Percentiles rank a stretch among this genome's conserved stretches.
Evolutionary conservation across 495 filamentous ascomycete species (phyloP).

Genomic region (Pseudoneurospora amorphoporcata): DNA sequence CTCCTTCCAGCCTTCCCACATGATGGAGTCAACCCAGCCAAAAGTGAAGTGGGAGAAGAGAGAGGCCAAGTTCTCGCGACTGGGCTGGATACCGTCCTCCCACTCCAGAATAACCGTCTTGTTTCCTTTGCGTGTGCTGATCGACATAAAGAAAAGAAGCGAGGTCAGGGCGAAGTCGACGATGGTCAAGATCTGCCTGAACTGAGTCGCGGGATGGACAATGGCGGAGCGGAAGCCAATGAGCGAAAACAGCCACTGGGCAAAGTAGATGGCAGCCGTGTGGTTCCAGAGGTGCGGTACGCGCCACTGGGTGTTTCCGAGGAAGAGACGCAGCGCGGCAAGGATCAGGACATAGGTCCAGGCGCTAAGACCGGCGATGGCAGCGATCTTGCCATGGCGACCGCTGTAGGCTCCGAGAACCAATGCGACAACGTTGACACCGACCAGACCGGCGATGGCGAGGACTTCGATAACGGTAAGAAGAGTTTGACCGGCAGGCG

Average conservation of each 20-base stretch:
- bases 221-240: constrained; percentile 76
- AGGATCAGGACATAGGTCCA: constrained; percentile 81
- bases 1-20: constrained; percentile 84
- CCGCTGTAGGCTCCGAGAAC: constrained; percentile 25
- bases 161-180: constrained; percentile 64
- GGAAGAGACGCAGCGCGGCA: constrained; percentile 58
- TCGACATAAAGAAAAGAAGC: constrained; percentile 59
- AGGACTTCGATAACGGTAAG: constrained; percentile 63
- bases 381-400: constrained; percentile 37
- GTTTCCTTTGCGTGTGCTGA: constrained; percentile 84
- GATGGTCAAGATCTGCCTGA: constrained; percentile 51
- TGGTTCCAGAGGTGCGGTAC: constrained; percentile 85
- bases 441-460: constrained; percentile 61
- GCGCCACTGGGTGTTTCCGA: constrained; percentile 55
- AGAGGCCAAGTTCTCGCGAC: constrained; percentile 74
- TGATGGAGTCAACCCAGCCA: constrained; percentile 79
- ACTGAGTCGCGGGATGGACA: constrained; percentile 60
- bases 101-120: constrained; percentile 78
- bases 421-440: constrained; percentile 52
- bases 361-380: constrained; percentile 51
- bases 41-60: constrained; percentile 83
- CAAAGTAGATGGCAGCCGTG: constrained; percentile 73
- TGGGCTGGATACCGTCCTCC: constrained; percentile 77
- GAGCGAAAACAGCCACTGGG: constrained; percentile 69
- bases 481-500: constrained; percentile 60